Evolutionary conservation across 75 land plant genomes (phyloP), one percentile per base, ranked within the genome.

Genomic region (Larix kaempferi): DNA sequence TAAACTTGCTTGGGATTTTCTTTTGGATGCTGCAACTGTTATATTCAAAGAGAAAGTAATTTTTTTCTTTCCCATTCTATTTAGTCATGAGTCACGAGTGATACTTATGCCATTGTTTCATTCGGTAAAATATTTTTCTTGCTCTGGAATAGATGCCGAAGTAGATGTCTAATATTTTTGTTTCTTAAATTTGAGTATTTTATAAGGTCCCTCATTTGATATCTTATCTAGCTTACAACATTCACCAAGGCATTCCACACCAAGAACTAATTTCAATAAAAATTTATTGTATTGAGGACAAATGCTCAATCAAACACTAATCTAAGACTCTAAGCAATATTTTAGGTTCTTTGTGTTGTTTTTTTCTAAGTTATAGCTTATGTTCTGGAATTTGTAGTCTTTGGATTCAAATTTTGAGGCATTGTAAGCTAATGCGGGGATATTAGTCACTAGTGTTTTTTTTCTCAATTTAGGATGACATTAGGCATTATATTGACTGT

Each of bases 1-100:
- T 78, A 98, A 98, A 81, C 96, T 98, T 84, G 99, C 99, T 67
- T 85, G 99, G 33, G 99, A 98, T 79, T 98, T 98, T 76, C 92
- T 98, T 69, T 74, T 98, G 41, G 99, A 98, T 85, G 95, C 99
- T 74, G 98, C 99, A 67, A 95, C 98, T 54, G 95, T 98, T 44
- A 98, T 98, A 60, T 98, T 98, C 71, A 98, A 95, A 83, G 99
- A 98, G 80, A 96, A 98, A 95, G 99, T 87, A 84, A 19, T 74
- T 26, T 75, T 56, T 41, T 44, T 44, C 52, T 44, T 44, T 6
- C 41, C 21, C 2, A 65, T 35, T 29, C 33, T 52, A 69, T 16
- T 69, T 41, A 21, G 49, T 6, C 11, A 39, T 41, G n/a, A 39
- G 41, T 37, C 3, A 8, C 52, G 23, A 41, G 72, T 69, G 23